Percentiles rank a stretch among this genome's conserved stretches.
Conservation (phyloP, 495 filamentous ascomycete genomes). For the Copromyces sp. region DNA sequence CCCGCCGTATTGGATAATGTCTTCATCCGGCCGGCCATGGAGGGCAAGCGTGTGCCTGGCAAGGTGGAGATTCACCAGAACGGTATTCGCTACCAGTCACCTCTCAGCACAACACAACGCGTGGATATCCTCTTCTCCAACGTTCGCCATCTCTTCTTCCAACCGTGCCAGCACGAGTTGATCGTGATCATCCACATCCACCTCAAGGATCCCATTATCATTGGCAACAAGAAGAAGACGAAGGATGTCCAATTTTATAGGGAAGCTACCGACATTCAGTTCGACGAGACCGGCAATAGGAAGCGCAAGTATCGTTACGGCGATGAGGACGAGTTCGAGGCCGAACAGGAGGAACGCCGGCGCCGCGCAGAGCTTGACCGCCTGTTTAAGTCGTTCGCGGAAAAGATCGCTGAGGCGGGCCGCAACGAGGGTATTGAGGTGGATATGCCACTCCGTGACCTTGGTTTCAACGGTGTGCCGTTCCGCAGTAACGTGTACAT, state of each 20-base stretch:
- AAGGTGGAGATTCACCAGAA: conserved; percentile 97
- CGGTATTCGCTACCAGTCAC: conserved; percentile 91
- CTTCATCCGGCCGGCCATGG: conserved; percentile 86
- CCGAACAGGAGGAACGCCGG: conserved; percentile 92
- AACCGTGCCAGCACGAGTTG: conserved; percentile 88
- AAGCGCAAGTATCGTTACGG: conserved; percentile 98
- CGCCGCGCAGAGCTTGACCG: conserved; percentile 85
- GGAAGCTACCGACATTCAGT: conserved; percentile 96
- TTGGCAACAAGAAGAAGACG: conserved; percentile 93
- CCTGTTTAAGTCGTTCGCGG: conserved; percentile 92
- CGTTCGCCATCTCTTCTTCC: conserved; percentile 97
- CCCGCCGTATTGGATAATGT: conserved; percentile 80
- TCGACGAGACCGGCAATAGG: conserved; percentile 96
- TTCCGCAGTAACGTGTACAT: conserved; percentile 89
- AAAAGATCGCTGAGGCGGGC: conserved; percentile 90
- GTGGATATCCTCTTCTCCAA: conserved; percentile 98
- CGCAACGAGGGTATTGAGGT: conserved; percentile 75
- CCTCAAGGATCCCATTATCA: conserved; percentile 94
- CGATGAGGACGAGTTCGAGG: conserved; percentile 97
- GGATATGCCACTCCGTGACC: conserved; percentile 92
- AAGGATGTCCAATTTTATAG: conserved; percentile 98
- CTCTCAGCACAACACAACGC: conserved; percentile 65
- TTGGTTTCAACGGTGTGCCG: conserved; percentile 94
- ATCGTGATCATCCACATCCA: conserved; percentile 98
- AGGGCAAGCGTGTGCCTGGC: conserved; percentile 91